phyloP scores from a whole-genome alignment of 1,284 basidiomycete genomes.

The Polyporus tsugae region DNA sequence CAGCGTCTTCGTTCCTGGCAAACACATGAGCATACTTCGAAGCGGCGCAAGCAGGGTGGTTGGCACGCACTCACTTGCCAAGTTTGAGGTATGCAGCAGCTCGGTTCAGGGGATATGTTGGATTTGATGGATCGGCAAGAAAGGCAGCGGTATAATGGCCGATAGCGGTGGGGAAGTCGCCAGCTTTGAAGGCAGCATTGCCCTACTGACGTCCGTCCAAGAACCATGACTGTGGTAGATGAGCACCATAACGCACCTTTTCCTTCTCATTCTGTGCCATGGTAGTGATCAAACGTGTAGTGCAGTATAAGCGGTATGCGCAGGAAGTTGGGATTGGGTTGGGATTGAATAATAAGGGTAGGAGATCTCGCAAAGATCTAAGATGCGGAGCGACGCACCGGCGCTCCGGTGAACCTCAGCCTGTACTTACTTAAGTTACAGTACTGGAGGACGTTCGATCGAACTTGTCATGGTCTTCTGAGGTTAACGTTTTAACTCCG shows the following conservation, averaged over 20 bases:
- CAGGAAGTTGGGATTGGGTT: not conserved
- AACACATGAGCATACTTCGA: conserved; percentile 15
- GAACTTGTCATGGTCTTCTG: not conserved
- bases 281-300: conserved; percentile 17
- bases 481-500: conserved; percentile 1
- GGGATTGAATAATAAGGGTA: not conserved
- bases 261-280: conserved; percentile 41
- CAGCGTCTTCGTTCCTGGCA: conserved; percentile 73
- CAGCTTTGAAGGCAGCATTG: conserved; percentile 64
- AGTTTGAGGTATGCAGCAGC: conserved; percentile 86
- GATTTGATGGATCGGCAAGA: conserved; percentile 66
- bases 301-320: not conserved
- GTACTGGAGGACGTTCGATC: not conserved
- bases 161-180: conserved; percentile 59
- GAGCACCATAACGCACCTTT: conserved; percentile 34
- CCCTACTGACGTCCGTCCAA: conserved; percentile 49
- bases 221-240: not conserved
- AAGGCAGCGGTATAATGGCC: conserved; percentile 81
- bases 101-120: conserved; percentile 79
- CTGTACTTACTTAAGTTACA: no score
- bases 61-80: conserved; percentile 71
- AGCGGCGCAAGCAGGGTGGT: conserved; percentile 16
- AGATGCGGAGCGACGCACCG: not conserved
- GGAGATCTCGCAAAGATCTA: not conserved
- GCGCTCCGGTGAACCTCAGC: conserved; percentile 4